Evolutionary conservation across 768 basidiomycete species (phyloP), one percentile per base, ranked within the genome.

Genomic region (Fomitopsis pulvina): DNA sequence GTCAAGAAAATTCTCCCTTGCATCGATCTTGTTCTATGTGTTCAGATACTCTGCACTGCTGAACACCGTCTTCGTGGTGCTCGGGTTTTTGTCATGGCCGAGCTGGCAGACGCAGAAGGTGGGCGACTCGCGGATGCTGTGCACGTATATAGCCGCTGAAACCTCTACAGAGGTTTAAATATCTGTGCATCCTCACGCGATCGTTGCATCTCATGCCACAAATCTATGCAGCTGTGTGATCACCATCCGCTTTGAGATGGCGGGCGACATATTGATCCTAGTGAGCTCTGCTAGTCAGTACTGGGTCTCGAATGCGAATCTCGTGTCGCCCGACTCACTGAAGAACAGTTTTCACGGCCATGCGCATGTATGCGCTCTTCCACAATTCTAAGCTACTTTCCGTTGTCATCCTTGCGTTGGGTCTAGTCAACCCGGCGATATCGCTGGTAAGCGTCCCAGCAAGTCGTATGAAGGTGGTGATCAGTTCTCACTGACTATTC

Each of bases 341-440:
- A 11, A 8, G 2, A 6, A 7, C 27, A 58, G 57, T 52, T 3
- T 52, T 55, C 20, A 49, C 47, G 7, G 57, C 57, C 3, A 37
- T 58, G 9, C 54, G 57, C 2, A 45, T 58, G 2, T 59, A 45
- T 27, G 57, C 57, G 3, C 34, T 59, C 1, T 56, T 50, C 48
- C 26, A 39, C 20, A 26, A 47, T 3, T 37, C 47, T 29, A 16
- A n/a, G 11, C 27, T 21, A 2, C 37, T 54, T 9, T 45, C 50
- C 22, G 5, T 37, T 0, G 2, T 55, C 18, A 39, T 52, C 1
- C 32, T 57, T 18, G 34, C 4, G 14, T 16, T 54, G 12, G 52
- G 50, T 12, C n/a, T 53, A 4, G 45, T 59, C 8, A n/a, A 11
- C 26, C 53, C 56, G 18, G 58, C 45, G 6, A 37, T 57, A 29